Base-by-base conservation (phyloP, 805 yeast species). In the Lachancea mirantina region DNA sequence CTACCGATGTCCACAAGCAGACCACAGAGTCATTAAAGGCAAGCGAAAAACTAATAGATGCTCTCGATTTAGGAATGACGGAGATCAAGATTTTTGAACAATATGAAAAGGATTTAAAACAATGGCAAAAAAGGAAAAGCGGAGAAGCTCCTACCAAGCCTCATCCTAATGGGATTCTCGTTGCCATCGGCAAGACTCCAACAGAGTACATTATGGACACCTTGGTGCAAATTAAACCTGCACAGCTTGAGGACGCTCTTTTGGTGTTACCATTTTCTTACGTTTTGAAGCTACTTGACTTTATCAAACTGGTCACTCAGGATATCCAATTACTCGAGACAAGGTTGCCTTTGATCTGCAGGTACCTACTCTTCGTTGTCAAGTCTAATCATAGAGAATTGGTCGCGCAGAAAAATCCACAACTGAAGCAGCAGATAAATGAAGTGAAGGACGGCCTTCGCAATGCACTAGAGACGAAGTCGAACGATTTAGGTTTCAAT, bases 21-120 rank as follows among this genome's bases (percentile, higher is more conserved):
- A 85, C 95, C 0, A 65, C 78, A 53, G 98, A 92, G 49, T 82
- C 96, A 2, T 69, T 92, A 51, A 89, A 89, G 57, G 92, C 96
- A 1, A 95, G 97, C 42, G 98, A 89, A 59, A 79, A 79, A 49
- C 60, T 89, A 29, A 78, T 84, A 73, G 97, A 89, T 55, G 96
- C 96, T 0, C 62, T 89, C 30, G 96, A 92, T 43, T 63, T 88
- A 39, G 94, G 94, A 1, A 61, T 64, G 11, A 75, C 72, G 31
- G 96, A 87, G 45, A 60, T 84, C 25, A 78, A 74, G 26, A 72
- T 72, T 8, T 44, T 54, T 10, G 72, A 68, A 34, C 70, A 67
- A 24, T 78, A 78, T 49, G 61, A 65, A 28, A 52, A 49, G 23
- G 73, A 64, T n/a, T 40, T 59, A 32, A 49, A 55, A 25, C 35